Conservation (phyloP, 352 stramenopile species). For the Phytophthora citrophthora region DNA sequence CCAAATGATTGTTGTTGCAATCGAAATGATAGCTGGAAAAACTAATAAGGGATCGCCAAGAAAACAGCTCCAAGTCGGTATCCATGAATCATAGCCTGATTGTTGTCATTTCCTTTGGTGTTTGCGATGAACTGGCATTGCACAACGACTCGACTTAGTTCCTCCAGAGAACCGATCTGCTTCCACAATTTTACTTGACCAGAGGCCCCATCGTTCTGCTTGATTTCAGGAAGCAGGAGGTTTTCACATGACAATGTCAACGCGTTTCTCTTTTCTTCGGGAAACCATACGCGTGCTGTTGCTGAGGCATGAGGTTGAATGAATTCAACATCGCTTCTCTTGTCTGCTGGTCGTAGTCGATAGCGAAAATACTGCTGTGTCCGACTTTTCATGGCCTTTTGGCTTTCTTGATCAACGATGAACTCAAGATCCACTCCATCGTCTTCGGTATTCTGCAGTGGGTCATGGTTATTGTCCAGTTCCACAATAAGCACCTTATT, state of each 20-base stretch:
- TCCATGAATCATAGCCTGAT: neutral
- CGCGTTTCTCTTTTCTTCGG: conserved; percentile 1
- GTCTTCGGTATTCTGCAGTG: neutral
- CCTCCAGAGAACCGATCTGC: conserved; percentile 74
- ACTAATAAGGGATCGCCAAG: conserved; percentile 60
- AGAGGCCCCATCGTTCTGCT: neutral
- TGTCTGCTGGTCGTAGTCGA: conserved; percentile 28
- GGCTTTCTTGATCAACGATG: conserved; percentile 45
- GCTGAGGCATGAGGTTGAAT: conserved; percentile 48
- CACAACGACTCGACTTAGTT: conserved; percentile 68
- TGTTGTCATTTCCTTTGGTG: conserved; percentile 22
- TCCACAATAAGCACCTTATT: conserved; percentile 75
- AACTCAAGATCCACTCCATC: conserved; percentile 45
- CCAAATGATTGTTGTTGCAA: no score
- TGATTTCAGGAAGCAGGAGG: conserved; percentile 46
- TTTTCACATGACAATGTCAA: conserved; percentile 48
- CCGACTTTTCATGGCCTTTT: conserved; percentile 64
- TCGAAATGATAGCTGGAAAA: no score
- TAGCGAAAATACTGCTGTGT: conserved; percentile 71
- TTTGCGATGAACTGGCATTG: conserved; percentile 68
- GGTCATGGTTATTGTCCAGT: conserved; percentile 45
- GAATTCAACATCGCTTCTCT: neutral
- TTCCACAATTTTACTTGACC: conserved; percentile 61
- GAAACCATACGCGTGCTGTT: conserved; percentile 46
- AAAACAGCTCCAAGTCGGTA: conserved; percentile 62